These are phyloP conservation scores for Harringtonia aguacate DNA, from an alignment of 2,329 filamentous ascomycete species.

Conservation along the genomic window DNA sequence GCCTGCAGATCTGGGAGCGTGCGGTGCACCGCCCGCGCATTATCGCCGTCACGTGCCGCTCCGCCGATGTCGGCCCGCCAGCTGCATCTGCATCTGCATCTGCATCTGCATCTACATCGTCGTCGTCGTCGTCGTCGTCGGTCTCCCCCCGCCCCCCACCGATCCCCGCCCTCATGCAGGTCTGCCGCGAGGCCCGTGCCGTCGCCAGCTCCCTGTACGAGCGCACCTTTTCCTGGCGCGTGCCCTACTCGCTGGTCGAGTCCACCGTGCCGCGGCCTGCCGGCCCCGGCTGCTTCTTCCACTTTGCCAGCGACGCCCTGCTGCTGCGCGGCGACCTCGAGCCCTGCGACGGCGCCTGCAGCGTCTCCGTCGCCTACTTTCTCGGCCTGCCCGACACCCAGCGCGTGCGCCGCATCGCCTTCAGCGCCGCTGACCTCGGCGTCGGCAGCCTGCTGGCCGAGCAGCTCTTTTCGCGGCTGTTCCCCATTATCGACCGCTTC, in stretches of 20 bases:
- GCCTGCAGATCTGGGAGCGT: slow-evolving; percentile 35
- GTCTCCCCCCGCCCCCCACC: slow-evolving; percentile 10
- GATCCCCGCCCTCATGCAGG: slow-evolving; percentile 31
- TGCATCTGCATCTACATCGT: no score
- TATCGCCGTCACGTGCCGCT: slow-evolving; percentile 27
- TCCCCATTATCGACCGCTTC: slow-evolving; percentile 37
- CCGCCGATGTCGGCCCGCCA: background rate
- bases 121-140: slow-evolving; percentile 15
- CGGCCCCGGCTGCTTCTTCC: slow-evolving; percentile 27
- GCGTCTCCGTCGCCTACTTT: slow-evolving; percentile 38
- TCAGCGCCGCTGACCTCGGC: slow-evolving; percentile 31
- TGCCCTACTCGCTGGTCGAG: slow-evolving; percentile 19
- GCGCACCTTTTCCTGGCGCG: slow-evolving; percentile 34
- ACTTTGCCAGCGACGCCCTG: slow-evolving; percentile 34
- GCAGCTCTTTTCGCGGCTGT: slow-evolving; percentile 35
- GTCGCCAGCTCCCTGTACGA: slow-evolving; percentile 33
- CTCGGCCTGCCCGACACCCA: slow-evolving; percentile 28
- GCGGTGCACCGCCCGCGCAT: slow-evolving; percentile 29
- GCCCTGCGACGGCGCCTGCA: slow-evolving; percentile 34
- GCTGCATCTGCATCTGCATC: no score
- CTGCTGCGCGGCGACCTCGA: slow-evolving; percentile 37
- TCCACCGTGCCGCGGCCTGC: slow-evolving; percentile 18
- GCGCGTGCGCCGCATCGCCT: slow-evolving; percentile 32
- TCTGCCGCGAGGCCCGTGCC: slow-evolving; percentile 30
- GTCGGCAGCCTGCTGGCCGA: slow-evolving; percentile 30